Conservation (phyloP, 2,329 filamentous ascomycete genomes). For the Fusarium devonianum region DNA sequence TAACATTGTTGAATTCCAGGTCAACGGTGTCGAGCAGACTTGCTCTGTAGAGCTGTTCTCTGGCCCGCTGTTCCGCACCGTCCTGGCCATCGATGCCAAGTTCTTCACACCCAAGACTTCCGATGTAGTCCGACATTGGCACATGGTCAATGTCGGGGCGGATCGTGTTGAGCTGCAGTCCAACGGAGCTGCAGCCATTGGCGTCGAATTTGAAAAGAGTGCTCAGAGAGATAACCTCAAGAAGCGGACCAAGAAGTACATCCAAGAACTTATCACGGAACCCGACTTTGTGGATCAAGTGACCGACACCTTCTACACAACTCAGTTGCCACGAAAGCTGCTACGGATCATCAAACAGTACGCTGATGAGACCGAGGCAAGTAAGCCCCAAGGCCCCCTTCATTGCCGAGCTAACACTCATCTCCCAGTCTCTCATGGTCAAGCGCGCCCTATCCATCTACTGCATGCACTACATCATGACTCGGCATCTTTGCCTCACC, state of each 20-base stretch:
- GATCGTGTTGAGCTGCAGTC: conserved; percentile 52
- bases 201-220: conserved; percentile 54
- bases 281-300: conserved; percentile 58
- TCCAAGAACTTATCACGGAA: conserved; percentile 57
- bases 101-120: conserved; percentile 59
- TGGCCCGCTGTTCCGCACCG: conserved; percentile 53
- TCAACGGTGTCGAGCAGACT: conserved; percentile 50
- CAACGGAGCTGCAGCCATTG: conserved; percentile 57
- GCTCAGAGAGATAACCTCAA: conserved; percentile 55
- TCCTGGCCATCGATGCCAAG: conserved; percentile 57
- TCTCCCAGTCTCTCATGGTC: conserved; percentile 55
- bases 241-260: conserved; percentile 56
- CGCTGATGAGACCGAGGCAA: conserved; percentile 54
- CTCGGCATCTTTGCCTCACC: conserved; percentile 62
- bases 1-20: conserved; percentile 55
- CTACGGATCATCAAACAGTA: conserved; percentile 58
- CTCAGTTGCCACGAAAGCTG: conserved; percentile 55
- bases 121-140: conserved; percentile 61
- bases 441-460: conserved; percentile 62
- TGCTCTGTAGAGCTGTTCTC: conserved; percentile 59
- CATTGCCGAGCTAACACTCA: conserved; percentile 19
- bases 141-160: conserved; percentile 48
- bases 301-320: conserved; percentile 56
- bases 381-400: conserved; percentile 29
- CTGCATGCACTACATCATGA: conserved; percentile 64